Base-by-base conservation (phyloP, 306 rosid genomes). In the Ceratonia siliqua region DNA sequence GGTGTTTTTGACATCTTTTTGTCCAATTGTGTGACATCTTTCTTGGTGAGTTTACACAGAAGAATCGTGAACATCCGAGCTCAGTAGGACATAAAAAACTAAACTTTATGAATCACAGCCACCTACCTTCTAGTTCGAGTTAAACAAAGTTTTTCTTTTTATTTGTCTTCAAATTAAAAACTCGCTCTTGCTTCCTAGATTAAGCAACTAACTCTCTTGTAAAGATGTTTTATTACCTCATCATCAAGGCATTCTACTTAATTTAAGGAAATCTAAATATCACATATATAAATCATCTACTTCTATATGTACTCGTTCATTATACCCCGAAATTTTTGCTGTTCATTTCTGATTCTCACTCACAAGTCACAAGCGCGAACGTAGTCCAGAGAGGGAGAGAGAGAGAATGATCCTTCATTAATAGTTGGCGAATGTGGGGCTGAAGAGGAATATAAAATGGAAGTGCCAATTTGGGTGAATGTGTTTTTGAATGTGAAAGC, bases 401-500 rank as follows among this genome's bases (percentile, higher is more conserved):
- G 58, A 14, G 62, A 56, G 69, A 55, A 38, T 25, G 45, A 46
- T 38, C 41, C 15, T 43, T 42, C 30, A 6, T 36, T 5, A 24
- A 58, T 62, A 48, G 54, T 50, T 62, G 35, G 65, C 7, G 21
- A 72, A 53, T 35, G 68, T 41, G 62, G 46, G 81, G 66, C 18
- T 61, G 38, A 22, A 46, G 21, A 75, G 28, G 65, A 62, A 53
- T 21, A 53, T 27, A 59, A 58, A 41, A 41, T 2, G 25, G 35
- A 58, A 54, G 77, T 39, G 66, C 21, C 59, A 69, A 67, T 21
- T 66, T 56, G 69, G 18, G 69, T 83, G 83, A 71, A 39, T 72
- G 78, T 71, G 85, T 46, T 15, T 39, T 30, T 70, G 68, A 65
- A 65, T 58, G 81, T 49, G 59, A 84, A 73, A 75, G 83, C 64